phyloP scores from a whole-genome alignment of 2,329 filamentous ascomycete genomes.

The Coleophoma cylindrospora region DNA sequence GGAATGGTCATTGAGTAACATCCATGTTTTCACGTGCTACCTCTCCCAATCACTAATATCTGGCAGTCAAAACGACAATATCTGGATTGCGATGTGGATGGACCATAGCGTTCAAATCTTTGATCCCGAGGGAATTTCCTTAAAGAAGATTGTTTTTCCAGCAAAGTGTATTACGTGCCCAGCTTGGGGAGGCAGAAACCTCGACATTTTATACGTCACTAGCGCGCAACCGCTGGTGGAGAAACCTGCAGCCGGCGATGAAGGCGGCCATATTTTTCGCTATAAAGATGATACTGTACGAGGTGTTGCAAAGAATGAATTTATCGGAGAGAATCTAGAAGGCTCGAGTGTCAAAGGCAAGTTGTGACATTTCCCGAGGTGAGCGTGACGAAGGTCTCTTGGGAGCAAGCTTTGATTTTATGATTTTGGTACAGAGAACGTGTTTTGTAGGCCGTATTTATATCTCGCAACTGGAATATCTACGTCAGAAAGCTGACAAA shows the following conservation, averaged over 20 bases:
- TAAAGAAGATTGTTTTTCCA: background rate
- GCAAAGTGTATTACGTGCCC: background rate
- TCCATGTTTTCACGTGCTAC: background rate
- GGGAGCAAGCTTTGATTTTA: too few species aligned
- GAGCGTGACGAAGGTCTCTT: too few species aligned
- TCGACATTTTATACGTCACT: background rate
- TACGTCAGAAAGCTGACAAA: too few species aligned
- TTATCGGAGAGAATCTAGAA: background rate
- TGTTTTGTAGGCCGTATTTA: too few species aligned
- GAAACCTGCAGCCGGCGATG: background rate
- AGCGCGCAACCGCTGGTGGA: background rate
- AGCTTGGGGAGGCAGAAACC: background rate
- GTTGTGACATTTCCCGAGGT: too few species aligned
- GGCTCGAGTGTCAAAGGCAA: too few species aligned
- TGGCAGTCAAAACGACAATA: background rate
- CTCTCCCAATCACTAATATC: background rate
- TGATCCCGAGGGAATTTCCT: background rate
- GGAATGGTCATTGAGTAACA: background rate
- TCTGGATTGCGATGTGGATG: background rate
- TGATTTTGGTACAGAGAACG: too few species aligned
- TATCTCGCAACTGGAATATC: too few species aligned
- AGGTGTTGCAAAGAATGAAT: background rate
- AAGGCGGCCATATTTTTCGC: background rate
- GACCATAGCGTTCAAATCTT: background rate
- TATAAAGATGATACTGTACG: background rate